Conservation (phyloP, 805 yeast genomes). For the Clavispora carvajalis region DNA sequence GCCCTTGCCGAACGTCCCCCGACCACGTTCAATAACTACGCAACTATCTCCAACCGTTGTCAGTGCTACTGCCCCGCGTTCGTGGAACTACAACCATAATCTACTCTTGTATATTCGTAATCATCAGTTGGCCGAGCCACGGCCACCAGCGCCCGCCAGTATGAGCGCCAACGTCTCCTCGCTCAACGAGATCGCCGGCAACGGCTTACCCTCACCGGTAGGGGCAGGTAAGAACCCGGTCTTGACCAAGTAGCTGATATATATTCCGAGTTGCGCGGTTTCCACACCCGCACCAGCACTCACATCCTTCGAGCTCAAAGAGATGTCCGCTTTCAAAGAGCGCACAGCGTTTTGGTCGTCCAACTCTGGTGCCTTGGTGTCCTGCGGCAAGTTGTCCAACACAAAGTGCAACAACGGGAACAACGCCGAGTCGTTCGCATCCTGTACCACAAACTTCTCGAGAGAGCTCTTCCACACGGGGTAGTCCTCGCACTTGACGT, state of each 20-base stretch:
- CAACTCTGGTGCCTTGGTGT: conserved; percentile 91
- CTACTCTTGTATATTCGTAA: background rate
- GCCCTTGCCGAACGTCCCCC: no score
- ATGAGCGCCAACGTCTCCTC: conserved; percentile 45
- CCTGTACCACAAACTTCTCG: conserved; percentile 73
- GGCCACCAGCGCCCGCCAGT: conserved; percentile 17
- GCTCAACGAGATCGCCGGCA: conserved; percentile 56
- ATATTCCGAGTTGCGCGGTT: conserved; percentile 59
- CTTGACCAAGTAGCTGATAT: conserved; percentile 72
- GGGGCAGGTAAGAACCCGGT: conserved; percentile 79
- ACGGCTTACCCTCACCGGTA: conserved; percentile 30
- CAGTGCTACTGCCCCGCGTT: no score
- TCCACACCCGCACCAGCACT: conserved; percentile 76
- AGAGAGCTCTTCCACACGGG: conserved; percentile 72
- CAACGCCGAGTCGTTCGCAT: conserved; percentile 74
- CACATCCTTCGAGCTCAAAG: conserved; percentile 61
- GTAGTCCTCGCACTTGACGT: conserved; percentile 58
- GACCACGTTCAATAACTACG: no score
- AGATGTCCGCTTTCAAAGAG: conserved; percentile 58
- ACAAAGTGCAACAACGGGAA: conserved; percentile 94
- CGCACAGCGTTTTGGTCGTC: conserved; percentile 79
- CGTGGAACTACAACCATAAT: no score
- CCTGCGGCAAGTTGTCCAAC: conserved; percentile 83
- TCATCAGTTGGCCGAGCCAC: conserved; percentile 14
- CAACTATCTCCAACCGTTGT: no score